Evolutionary conservation across 768 basidiomycete species (phyloP), one percentile per base, ranked within the genome.

Genomic region (Leucosporidium scottii): DNA sequence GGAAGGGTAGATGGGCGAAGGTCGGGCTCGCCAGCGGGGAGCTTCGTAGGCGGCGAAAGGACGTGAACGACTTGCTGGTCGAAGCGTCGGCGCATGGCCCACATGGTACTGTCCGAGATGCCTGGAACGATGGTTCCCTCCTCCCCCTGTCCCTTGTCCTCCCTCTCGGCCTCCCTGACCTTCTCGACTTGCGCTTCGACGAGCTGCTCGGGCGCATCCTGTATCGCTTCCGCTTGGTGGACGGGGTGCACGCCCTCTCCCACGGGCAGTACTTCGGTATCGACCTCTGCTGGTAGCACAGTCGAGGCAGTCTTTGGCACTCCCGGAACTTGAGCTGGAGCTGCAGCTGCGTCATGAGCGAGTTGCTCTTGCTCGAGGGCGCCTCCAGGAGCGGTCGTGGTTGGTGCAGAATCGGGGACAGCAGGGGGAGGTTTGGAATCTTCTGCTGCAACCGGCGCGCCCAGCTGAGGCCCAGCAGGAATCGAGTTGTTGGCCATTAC

Each of bases 21-120:
- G 64, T 81, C 80, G 21, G 79, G 80, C 64, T 81, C 78, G n/a
- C 70, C 73, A 0, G 72, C 61, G 1, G 79, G 79, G 1, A 78
- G 74, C 31, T 73, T 67, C 28, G 74, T 74, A 2, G 80, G 77
- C 0, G 79, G 78, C 13, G 77, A 76, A 18, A 81, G 77, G 48
- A 78, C 77, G 64, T 81, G 80, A 20, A 74, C 77, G 64, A 79
- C 74, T 77, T 80, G 77, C 79, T 79, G 65, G n/a, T n/a, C 18
- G 8, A 10, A 39, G 36, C 3, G 9, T 25, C 39, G 59, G 25
- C 10, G 18, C 12, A n/a, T n/a, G n/a, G n/a, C n/a, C n/a, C n/a
- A n/a, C 3, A 81, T 70, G 51, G 75, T 72, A 67, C 79, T 79
- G 73, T 81, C 80, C 67, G 80, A 79, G 17, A 80, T 57, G 10